These are phyloP conservation scores for Fusarium phyllophilum DNA, from an alignment of 2,329 filamentous ascomycete species.

Conservation along the genomic window DNA sequence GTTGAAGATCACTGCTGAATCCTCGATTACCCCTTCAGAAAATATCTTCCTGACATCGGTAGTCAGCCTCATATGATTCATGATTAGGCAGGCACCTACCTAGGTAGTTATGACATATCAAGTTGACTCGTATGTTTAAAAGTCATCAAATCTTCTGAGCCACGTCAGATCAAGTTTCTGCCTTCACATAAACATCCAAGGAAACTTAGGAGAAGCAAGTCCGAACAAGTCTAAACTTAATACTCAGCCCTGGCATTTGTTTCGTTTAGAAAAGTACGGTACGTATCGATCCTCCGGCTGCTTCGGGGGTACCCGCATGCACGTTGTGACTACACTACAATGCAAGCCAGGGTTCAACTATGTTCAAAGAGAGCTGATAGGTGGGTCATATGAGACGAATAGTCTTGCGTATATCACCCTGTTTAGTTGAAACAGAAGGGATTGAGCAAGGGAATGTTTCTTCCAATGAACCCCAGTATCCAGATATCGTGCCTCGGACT, in stretches of 20 bases:
- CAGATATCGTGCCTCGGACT: not conserved
- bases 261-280: constrained; percentile 1
- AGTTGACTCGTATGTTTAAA: not conserved
- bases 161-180: not conserved
- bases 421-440: not conserved
- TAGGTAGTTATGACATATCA: not conserved
- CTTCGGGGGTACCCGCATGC: constrained; percentile 30
- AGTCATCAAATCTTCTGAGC: not conserved
- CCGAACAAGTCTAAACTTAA: constrained; percentile 8
- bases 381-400: constrained; percentile 9
- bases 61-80: not conserved
- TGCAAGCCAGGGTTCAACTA: constrained; percentile 10
- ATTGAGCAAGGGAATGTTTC: not conserved
- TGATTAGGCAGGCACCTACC: not conserved
- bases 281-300: not conserved
- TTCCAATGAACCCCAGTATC: not conserved
- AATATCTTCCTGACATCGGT: not conserved
- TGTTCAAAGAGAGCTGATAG: constrained; percentile 20
- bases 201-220: not conserved
- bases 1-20: not conserved
- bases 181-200: not conserved
- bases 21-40: not conserved
- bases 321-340: constrained; percentile 24
- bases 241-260: constrained; percentile 1
- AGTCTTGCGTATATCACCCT: not conserved